Percentiles rank a stretch among this genome's conserved stretches.
Evolutionary conservation across 352 stramenopile species (phyloP).

Genomic region (Phytopythium montanum): DNA sequence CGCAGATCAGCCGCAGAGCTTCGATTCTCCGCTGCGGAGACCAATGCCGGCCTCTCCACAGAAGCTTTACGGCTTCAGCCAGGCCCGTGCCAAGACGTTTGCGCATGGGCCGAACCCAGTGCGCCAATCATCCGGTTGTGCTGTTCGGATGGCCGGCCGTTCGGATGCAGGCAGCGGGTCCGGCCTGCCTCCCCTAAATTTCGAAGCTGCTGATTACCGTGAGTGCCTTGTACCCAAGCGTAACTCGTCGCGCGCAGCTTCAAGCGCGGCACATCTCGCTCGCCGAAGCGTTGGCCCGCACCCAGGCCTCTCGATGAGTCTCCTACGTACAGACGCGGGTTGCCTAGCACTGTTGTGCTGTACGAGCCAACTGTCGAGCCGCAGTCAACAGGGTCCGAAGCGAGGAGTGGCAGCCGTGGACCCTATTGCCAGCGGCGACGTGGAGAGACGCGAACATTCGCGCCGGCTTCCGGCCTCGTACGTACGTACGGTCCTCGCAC

Average conservation of each 20-base stretch:
- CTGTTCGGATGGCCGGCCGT: not conserved
- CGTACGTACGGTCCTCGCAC: not conserved
- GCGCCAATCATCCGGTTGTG: too few relatives aligned
- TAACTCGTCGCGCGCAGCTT: not conserved
- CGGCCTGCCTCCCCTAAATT: not conserved
- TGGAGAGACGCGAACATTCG: slow-evolving; percentile 1
- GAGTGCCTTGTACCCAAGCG: not conserved
- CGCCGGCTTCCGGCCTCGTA: not conserved
- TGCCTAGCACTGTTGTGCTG: too few relatives aligned
- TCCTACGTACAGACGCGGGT: too few relatives aligned
- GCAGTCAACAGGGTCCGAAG: not conserved
- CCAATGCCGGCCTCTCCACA: too few relatives aligned
- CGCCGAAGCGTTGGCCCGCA: not conserved
- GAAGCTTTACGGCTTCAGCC: too few relatives aligned
- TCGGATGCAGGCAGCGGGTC: slow-evolving; percentile 1
- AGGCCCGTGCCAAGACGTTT: too few relatives aligned
- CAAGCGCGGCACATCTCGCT: not conserved
- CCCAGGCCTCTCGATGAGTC: not conserved
- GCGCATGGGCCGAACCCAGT: too few relatives aligned
- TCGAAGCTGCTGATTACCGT: not conserved
- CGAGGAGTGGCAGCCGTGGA: not conserved
- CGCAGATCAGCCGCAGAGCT: not conserved
- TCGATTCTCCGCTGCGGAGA: not conserved
- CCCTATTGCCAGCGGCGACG: not conserved
- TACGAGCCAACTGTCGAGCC: not conserved